These are phyloP conservation scores for Eutrema heterophyllum DNA, from an alignment of 345 rosid species.

Conservation along the genomic window DNA sequence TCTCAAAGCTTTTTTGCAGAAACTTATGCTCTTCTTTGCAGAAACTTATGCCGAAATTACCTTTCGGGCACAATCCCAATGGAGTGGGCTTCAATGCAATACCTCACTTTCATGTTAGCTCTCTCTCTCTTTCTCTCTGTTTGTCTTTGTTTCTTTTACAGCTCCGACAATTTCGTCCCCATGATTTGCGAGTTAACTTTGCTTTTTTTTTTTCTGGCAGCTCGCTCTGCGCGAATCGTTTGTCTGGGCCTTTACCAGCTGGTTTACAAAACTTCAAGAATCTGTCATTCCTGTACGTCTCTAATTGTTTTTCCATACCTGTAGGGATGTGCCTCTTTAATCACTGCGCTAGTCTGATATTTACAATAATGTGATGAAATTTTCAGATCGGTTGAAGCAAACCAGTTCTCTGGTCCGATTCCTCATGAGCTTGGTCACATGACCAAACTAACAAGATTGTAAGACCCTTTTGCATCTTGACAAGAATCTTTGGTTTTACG, in stretches of 20 bases:
- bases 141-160: neutral
- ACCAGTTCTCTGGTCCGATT: constrained; percentile 46
- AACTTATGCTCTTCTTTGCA: neutral
- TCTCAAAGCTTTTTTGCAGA: no score
- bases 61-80: constrained; percentile 46
- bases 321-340: neutral
- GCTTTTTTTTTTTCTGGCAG: constrained; percentile 17
- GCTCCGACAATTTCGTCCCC: neutral
- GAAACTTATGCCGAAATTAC: constrained; percentile 32
- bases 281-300: constrained; percentile 41
- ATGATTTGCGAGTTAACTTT: neutral
- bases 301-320: neutral
- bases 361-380: neutral
- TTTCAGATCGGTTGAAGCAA: constrained; percentile 50
- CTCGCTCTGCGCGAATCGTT: constrained; percentile 39
- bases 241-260: constrained; percentile 46
- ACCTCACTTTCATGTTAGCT: constrained; percentile 43
- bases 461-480: constrained; percentile 10
- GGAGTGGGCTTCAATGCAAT: constrained; percentile 44
- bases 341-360: neutral
- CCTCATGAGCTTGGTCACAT: constrained; percentile 51
- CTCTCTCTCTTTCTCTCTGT: neutral
- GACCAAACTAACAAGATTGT: constrained; percentile 39
- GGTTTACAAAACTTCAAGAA: constrained; percentile 41
- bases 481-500: neutral